Conservation (phyloP, 2,329 filamentous ascomycete species). For the Pseudofabraea citricarpa region DNA sequence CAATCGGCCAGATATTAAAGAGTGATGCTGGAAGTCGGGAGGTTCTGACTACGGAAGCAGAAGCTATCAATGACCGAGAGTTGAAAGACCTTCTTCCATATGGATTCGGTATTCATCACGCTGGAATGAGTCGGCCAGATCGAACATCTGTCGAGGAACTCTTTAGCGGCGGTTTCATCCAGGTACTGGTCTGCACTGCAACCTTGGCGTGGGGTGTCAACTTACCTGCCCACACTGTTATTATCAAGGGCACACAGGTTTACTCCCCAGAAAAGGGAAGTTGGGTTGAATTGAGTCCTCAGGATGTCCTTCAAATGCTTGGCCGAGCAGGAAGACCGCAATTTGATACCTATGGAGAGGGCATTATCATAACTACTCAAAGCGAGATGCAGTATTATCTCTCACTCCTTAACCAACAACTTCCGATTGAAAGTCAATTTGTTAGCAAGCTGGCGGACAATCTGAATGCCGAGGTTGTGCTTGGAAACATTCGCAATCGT, state of each 20-base stretch:
- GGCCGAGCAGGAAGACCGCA: constrained; percentile 94
- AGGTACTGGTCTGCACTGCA: constrained; percentile 94
- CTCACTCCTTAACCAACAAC: constrained; percentile 91
- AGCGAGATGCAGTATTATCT: constrained; percentile 95
- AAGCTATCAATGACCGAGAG: constrained; percentile 76
- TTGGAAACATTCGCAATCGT: constrained; percentile 85
- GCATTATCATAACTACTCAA: constrained; percentile 97
- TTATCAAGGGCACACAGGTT: constrained; percentile 97
- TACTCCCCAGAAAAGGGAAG: constrained; percentile 98
- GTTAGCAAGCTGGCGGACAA: constrained; percentile 92
- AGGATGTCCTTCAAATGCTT: constrained; percentile 98
- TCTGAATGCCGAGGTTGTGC: constrained; percentile 90
- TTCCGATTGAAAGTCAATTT: constrained; percentile 96
- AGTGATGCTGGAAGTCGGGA: constrained; percentile 90
- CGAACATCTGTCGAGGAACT: constrained; percentile 92
- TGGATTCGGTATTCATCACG: constrained; percentile 97
- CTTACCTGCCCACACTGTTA: constrained; percentile 92
- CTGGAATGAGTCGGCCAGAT: constrained; percentile 94
- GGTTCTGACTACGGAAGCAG: constrained; percentile 79
- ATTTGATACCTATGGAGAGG: constrained; percentile 95
- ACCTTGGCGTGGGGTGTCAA: constrained; percentile 99
- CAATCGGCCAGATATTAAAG: constrained; percentile 90
- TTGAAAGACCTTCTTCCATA: constrained; percentile 94
- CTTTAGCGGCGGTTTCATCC: constrained; percentile 84
- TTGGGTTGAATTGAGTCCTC: constrained; percentile 96